A percentile compares a stretch with the other conserved stretches of the same genome.
These are phyloP conservation scores for Antitrichia curtipendula DNA, from an alignment of 225 moss, liverwort and hornwort species.

Conservation along the genomic window DNA sequence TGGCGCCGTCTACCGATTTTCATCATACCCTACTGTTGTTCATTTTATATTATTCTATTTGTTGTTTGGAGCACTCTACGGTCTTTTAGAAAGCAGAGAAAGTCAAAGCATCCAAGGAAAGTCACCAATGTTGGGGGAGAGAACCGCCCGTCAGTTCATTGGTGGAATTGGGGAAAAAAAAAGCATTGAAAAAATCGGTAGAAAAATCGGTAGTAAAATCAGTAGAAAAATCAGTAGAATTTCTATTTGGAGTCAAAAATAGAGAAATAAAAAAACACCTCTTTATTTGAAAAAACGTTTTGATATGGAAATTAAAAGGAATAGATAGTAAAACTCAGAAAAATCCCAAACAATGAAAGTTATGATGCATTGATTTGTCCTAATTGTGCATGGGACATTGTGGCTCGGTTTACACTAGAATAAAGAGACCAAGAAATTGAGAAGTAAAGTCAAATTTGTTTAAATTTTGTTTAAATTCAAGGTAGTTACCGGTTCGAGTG, in stretches of 20 bases:
- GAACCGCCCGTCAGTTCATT: neutral
- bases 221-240: neutral
- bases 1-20: neutral
- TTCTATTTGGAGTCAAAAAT: neutral
- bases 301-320: neutral
- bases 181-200: neutral
- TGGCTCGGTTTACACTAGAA: fast-evolving
- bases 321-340: neutral
- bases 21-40: neutral
- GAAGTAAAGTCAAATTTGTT: neutral
- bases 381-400: neutral
- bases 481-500: no score
- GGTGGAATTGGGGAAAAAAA: neutral
- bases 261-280: no score
- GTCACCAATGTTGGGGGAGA: no score
- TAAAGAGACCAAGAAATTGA: neutral
- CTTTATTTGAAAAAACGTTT: no score
- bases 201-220: neutral
- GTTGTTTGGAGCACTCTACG: neutral
- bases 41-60: neutral
- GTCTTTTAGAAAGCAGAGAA: neutral
- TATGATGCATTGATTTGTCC: neutral
- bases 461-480: no score
- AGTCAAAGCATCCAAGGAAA: neutral
- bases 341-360: fast-evolving